These are phyloP conservation scores for Morella rubra DNA, from an alignment of 306 rosid species.

Conservation along the genomic window DNA sequence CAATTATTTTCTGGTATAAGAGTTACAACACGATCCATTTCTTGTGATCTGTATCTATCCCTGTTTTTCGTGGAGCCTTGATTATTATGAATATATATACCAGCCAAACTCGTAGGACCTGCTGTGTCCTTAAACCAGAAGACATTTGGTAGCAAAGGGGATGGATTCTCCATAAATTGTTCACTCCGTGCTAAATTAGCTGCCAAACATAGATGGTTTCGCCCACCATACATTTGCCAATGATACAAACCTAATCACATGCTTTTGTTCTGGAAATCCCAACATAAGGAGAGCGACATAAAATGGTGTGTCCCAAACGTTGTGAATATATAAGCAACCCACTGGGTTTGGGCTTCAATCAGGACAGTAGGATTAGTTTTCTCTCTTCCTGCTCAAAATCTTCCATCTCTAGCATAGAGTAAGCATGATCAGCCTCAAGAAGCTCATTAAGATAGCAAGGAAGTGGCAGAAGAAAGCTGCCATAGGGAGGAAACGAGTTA, in stretches of 20 bases:
- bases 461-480: slow-evolving; percentile 3
- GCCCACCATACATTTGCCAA: not conserved
- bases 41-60: no score
- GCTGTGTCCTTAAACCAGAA: not conserved
- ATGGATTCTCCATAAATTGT: not conserved
- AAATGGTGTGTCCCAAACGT: not conserved
- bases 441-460: slow-evolving; percentile 1
- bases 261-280: not conserved
- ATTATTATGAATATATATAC: no score
- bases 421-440: slow-evolving; percentile 11
- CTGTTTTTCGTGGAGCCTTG: no score
- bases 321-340: not conserved
- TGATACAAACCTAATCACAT: not conserved
- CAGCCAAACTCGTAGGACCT: not conserved
- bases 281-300: not conserved
- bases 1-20: no score
- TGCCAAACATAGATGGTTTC: not conserved
- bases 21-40: no score
- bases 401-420: not conserved
- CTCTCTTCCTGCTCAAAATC: not conserved
- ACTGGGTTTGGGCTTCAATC: not conserved
- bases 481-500: not conserved
- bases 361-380: not conserved
- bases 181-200: not conserved
- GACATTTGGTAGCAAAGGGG: not conserved